A percentile compares a stretch with the other conserved stretches of the same genome.
Conservation (phyloP, 306 rosid species). For the Rosa lucieae region DNA sequence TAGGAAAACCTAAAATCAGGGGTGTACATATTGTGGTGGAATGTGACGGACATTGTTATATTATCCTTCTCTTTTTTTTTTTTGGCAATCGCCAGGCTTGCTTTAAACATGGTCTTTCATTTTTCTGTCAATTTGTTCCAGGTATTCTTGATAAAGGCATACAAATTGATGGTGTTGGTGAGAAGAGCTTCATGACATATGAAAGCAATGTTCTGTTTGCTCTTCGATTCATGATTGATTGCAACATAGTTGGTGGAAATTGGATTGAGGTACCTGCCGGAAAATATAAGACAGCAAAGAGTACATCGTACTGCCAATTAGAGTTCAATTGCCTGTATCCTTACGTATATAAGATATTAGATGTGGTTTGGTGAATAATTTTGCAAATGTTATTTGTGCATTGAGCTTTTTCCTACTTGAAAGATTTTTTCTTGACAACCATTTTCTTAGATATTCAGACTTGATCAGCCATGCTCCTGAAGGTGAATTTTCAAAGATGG, state of each 20-base stretch:
- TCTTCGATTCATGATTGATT: constrained; percentile 95
- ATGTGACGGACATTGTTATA: neutral
- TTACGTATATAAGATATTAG: constrained; percentile 13
- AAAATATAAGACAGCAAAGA: constrained; percentile 56
- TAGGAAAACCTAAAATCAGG: constrained; percentile 2
- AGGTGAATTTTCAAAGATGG: constrained; percentile 95
- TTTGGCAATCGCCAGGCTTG: constrained; percentile 13
- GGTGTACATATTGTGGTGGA: neutral
- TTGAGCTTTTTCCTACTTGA: constrained; percentile 14
- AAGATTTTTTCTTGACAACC: constrained; percentile 45
- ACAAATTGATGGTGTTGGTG: constrained; percentile 84
- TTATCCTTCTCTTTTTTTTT: neutral
- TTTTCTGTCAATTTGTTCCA: constrained; percentile 35
- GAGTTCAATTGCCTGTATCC: constrained; percentile 97
- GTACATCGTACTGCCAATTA: constrained; percentile 73
- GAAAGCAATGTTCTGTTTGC: constrained; percentile 99
- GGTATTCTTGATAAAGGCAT: constrained; percentile 97
- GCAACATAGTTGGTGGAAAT: constrained; percentile 91
- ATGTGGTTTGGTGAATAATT: neutral
- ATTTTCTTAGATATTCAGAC: constrained; percentile 64
- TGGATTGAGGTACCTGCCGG: constrained; percentile 94
- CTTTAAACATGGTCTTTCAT: constrained; percentile 7
- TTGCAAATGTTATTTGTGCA: constrained; percentile 4
- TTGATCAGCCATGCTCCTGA: constrained; percentile 91
- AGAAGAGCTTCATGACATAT: constrained; percentile 88